A percentile compares a stretch with the other conserved stretches of the same genome.
These are phyloP conservation scores for Lipomyces starkeyi DNA, from an alignment of 805 yeast species.

Conservation along the genomic window DNA sequence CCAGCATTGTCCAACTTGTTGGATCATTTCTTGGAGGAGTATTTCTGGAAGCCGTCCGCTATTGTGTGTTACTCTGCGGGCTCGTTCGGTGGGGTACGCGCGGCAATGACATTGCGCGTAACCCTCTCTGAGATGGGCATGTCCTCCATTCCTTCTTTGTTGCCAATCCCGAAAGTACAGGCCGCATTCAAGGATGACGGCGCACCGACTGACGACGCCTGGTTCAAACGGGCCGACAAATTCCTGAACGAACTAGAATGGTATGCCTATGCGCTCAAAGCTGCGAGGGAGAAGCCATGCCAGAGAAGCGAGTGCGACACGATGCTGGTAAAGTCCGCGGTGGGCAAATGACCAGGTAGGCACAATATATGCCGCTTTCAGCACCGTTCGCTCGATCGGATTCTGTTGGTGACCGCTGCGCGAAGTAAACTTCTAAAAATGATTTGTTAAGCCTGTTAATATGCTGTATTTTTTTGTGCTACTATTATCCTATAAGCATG, in stretches of 20 bases:
- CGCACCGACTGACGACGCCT: background rate
- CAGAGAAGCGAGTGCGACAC: slow-evolving; percentile 5
- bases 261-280: background rate
- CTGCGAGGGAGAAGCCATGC: background rate
- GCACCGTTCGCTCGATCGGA: no score
- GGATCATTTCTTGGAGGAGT: slow-evolving; percentile 9
- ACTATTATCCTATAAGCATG: no score
- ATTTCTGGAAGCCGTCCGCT: slow-evolving; percentile 9
- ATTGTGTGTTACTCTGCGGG: slow-evolving; percentile 6
- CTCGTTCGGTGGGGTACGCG: slow-evolving; percentile 9
- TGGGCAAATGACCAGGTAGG: slow-evolving; percentile 1
- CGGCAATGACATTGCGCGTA: slow-evolving; percentile 3
- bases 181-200: slow-evolving; percentile 3
- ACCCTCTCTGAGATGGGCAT: background rate
- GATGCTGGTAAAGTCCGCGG: background rate
- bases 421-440: no score
- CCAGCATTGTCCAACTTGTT: background rate
- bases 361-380: no score
- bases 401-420: no score
- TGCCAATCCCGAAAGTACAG: slow-evolving; percentile 5
- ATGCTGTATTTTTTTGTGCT: no score
- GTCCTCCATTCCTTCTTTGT: slow-evolving; percentile 1
- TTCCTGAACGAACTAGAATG: background rate
- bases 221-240: background rate
- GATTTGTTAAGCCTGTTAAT: no score